These are phyloP conservation scores for Russula ochroleuca DNA, from an alignment of 768 basidiomycete species.

Conservation along the genomic window DNA sequence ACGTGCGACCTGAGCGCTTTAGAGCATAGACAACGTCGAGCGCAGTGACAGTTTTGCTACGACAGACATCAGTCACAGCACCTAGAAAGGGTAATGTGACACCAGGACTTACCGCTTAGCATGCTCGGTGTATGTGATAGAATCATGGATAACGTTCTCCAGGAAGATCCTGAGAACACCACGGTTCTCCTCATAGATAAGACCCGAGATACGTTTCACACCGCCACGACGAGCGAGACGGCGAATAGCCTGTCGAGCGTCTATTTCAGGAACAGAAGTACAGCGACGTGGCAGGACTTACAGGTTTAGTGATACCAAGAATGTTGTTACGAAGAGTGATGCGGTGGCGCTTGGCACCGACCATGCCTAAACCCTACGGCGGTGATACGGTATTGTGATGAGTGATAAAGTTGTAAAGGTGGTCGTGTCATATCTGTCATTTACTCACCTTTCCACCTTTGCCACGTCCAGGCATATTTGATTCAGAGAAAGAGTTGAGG, in stretches of 20 bases:
- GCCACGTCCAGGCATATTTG: constrained; percentile 89
- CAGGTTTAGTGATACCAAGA: constrained; percentile 55
- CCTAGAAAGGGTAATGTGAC: background rate
- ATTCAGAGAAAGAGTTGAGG: constrained; percentile 27
- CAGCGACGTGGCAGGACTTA: constrained; percentile 21
- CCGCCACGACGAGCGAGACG: constrained; percentile 96
- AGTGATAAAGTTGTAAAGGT: constrained; percentile 9
- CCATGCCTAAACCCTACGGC: constrained; percentile 85
- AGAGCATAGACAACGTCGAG: constrained; percentile 51
- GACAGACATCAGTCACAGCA: constrained; percentile 46
- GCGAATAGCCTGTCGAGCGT: constrained; percentile 68
- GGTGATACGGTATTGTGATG: constrained; percentile 6
- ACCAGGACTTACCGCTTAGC: constrained; percentile 47
- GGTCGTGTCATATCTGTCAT: background rate
- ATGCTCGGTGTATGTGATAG: constrained; percentile 68
- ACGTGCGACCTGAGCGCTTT: constrained; percentile 48
- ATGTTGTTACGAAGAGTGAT: constrained; percentile 89
- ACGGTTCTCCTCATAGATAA: constrained; percentile 94
- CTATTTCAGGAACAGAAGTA: constrained; percentile 24
- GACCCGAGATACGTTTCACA: constrained; percentile 93
- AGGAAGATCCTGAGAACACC: constrained; percentile 95
- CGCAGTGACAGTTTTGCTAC: constrained; percentile 45
- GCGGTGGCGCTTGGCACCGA: constrained; percentile 93
- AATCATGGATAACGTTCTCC: constrained; percentile 73
- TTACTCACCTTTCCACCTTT: constrained; percentile 79